Evolutionary conservation across 768 basidiomycete genomes (phyloP).

Genomic region (Xerocomellus intermedius): DNA sequence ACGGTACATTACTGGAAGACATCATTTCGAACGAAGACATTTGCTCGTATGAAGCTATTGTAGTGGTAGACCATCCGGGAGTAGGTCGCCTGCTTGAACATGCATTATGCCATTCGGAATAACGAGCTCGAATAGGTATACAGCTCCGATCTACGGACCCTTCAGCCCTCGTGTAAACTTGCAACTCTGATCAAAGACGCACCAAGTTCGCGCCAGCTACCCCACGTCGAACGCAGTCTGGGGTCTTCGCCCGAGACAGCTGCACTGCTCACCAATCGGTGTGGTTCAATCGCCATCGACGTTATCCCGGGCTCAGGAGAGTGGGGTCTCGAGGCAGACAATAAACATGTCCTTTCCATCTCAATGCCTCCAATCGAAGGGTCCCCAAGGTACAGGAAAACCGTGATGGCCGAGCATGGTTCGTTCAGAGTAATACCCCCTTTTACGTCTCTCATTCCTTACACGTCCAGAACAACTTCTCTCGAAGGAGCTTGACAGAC

Average conservation of each 20-base stretch:
- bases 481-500: slow-evolving; percentile 45
- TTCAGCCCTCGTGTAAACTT: slow-evolving; percentile 52
- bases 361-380: slow-evolving; percentile 50
- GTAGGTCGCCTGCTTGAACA: slow-evolving; percentile 41
- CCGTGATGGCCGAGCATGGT: slow-evolving; percentile 56
- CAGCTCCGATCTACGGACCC: slow-evolving; percentile 69
- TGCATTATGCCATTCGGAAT: not conserved
- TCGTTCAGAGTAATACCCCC: slow-evolving; percentile 18
- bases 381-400: slow-evolving; percentile 43
- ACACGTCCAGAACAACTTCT: slow-evolving; percentile 41
- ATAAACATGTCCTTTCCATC: slow-evolving; percentile 58
- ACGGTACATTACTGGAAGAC: slow-evolving; percentile 40
- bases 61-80: slow-evolving; percentile 70
- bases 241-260: slow-evolving; percentile 37
- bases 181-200: slow-evolving; percentile 46
- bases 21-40: slow-evolving; percentile 46
- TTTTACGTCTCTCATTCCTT: slow-evolving; percentile 2
- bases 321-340: slow-evolving; percentile 34
- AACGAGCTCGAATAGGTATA: slow-evolving; percentile 49
- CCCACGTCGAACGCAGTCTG: slow-evolving; percentile 46
- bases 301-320: slow-evolving; percentile 39
- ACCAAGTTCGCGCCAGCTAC: slow-evolving; percentile 57
- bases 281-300: slow-evolving; percentile 50
- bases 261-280: slow-evolving; percentile 47
- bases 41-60: slow-evolving; percentile 64